Evolutionary conservation across 306 rosid species (phyloP), one percentile per base, ranked within the genome.

Genomic region (Pyrus pyrifolia): DNA sequence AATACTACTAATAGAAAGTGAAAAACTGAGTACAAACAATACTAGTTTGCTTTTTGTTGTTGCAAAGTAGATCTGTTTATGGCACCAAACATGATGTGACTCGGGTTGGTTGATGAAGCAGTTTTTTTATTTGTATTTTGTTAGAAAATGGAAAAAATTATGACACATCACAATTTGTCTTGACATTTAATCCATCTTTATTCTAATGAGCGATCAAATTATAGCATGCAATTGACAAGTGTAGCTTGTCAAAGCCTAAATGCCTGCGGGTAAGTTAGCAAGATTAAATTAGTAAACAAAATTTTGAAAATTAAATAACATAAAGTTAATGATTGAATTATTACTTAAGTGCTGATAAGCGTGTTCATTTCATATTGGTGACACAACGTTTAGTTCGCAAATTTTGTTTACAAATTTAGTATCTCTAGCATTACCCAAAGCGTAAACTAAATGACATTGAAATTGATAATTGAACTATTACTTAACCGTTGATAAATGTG

Each of bases 51-150:
- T 9, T 72, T 23, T 42, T 42, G 77, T 60, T 42, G 68, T 6
- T 73, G 42, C 53, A 30, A 40, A 18, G 53, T 60, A 27, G 29
- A 59, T 60, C 77, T 42, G 45, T 25, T 40, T 60, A 44, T 42
- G 67, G 55, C 67, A 73, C 77, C 77, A 23, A 60, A 73, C 59
- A 3, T 42, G 58, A 73, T 25, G 69, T 27, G 77, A 73, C 77
- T 60, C 9, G 33, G 35, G 35, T 22, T 1, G 44, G 77, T 61
- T 60, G 77, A 73, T 73, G 68, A 59, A 40, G 38, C 4, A 59
- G 68, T 4, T 23, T 9, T 73, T 73, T 13, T 19, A 59, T 22
- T 59, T 60, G 29, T 42, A 60, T 59, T 25, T 49, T 59, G 53
- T 27, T 38, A 73, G 62, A 58, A 73, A 73, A 63, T 18, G 12